phyloP scores from a whole-genome alignment of 2,329 filamentous ascomycete genomes.

The Fusarium siculi region DNA sequence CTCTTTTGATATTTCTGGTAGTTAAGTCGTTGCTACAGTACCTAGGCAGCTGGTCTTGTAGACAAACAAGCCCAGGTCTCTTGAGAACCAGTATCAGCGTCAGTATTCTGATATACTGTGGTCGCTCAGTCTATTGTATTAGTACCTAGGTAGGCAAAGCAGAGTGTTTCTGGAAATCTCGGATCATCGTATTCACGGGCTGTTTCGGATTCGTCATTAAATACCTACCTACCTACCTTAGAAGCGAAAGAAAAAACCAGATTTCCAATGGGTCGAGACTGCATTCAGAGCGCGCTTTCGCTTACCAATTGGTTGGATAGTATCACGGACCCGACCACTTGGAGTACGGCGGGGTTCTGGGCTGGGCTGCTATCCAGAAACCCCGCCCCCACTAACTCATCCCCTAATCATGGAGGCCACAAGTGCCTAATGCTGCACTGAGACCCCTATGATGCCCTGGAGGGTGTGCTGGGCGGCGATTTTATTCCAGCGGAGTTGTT shows the following conservation, averaged over 20 bases:
- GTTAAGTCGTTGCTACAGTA: neutral
- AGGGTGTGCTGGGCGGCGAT: constrained; percentile 7
- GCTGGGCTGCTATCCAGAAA: neutral
- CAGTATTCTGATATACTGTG: neutral
- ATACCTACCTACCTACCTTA: neutral
- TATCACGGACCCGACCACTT: neutral
- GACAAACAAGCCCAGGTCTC: neutral
- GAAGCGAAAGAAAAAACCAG: constrained; percentile 11
- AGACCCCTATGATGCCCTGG: constrained; percentile 18
- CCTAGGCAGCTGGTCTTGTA: constrained; percentile 21
- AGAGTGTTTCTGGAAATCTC: neutral
- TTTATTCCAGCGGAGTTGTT: constrained; percentile 5
- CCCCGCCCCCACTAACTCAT: constrained; percentile 33
- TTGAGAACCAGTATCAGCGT: neutral
- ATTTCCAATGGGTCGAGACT: constrained; percentile 13
- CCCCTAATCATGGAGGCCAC: neutral
- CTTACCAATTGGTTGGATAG: constrained; percentile 13
- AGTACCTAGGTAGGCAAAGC: neutral
- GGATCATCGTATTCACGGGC: neutral
- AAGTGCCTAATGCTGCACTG: neutral
- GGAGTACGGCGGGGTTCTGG: constrained; percentile 7
- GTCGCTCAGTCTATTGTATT: neutral
- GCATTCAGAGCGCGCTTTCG: neutral
- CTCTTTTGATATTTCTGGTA: neutral
- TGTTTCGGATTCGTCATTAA: constrained; percentile 9